Evolutionary conservation across 441 rosid genomes (phyloP), one percentile per base, ranked within the genome.

Genomic region (Erodium texanum): DNA sequence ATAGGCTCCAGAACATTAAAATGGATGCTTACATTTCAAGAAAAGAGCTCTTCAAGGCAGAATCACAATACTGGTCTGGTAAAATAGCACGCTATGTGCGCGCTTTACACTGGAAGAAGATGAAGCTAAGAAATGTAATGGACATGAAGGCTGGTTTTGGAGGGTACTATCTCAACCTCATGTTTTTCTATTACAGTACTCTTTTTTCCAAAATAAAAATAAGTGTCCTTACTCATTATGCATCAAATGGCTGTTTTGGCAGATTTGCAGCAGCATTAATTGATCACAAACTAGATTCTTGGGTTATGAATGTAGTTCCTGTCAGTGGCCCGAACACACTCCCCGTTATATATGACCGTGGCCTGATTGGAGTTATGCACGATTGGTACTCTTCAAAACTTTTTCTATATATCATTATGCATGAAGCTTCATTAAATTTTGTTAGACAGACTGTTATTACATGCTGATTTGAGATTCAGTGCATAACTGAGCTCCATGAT

Each of bases 111-210:
- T 90, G 97, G 99, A 89, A 86, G 83, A 79, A 87, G 78, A 72
- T 80, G 69, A 90, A 80, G 73, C 72, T 92, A 16, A 85, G 98
- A 92, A 95, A 95, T 75, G 93, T 95, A 10, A 27, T 95, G 87
- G 99, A 95, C 83, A 92, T 95, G 98, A 95, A 76, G 82, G 97
- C 98, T 70, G 85, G 93, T 82, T 95, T 80, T 84, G 99, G 97
- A 82, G 98, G 99, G 98, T 92, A 85, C 27, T 2, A 0, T 71
- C 34, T 75, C 65, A 34, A 70, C 70, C 74, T 62, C 62, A 62
- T 72, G 18, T 34, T 65, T 41, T 67, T 23, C n/a, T 7, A 4
- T 32, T 67, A 5, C 15, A 11, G 3, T 15, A 23, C 20, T 7
- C n/a, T 16, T 24, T 58, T 45, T 15, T 27, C 32, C 32, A 27